Base-by-base conservation (phyloP, 2,329 filamentous ascomycete species). In the Ophiostoma sp. region DNA sequence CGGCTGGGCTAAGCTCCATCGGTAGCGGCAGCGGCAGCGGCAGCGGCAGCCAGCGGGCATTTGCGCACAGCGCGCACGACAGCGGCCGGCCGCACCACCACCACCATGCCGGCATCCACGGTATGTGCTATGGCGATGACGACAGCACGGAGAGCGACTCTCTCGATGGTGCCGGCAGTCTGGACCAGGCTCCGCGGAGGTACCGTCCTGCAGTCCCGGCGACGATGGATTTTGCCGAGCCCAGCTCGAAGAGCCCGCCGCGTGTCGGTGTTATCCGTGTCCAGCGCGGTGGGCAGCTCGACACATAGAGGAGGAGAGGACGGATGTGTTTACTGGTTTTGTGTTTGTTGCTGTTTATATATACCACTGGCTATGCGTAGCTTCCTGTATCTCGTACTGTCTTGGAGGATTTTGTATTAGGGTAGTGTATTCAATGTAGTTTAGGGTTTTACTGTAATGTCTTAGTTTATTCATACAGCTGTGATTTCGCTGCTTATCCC, bases 271-370 rank as follows among this genome's bases (percentile, higher is more conserved):
- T 67, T 4, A 45, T 73, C 55, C 68, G 72, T 16, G 70, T 73
- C 7, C 72, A 72, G 55, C 69, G 69, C 27, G 72, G 72, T 6
- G 69, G 72, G 0, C 49, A 72, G 47, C 52, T 72, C 27, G 72
- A 73, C 40, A 52, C 49, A 2, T 67, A 12, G 27, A 5, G 27
- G 4, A 27, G 12, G 14, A 7, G 14, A 42, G 16, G 60, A 27
- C 27, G n/a, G 18, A 27, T 12, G 18, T 5, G 4, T 14, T n/a
- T 52, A 52, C 27, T 52, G 16, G 47, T 18, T 52, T 14, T 18
- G n/a, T 8, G 9, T 27, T 52, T 18, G n/a, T 27, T 52, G 47
- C 6, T 52, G 7, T 18, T 18, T 18, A n/a, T 16, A 8, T 41
- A 27, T 63, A 63, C 38, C 14, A 41, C 14, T n/a, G 58, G 36